Evolutionary conservation across 768 basidiomycete species (phyloP), one percentile per base, ranked within the genome.

Genomic region (Cyclocybe cylindracea): DNA sequence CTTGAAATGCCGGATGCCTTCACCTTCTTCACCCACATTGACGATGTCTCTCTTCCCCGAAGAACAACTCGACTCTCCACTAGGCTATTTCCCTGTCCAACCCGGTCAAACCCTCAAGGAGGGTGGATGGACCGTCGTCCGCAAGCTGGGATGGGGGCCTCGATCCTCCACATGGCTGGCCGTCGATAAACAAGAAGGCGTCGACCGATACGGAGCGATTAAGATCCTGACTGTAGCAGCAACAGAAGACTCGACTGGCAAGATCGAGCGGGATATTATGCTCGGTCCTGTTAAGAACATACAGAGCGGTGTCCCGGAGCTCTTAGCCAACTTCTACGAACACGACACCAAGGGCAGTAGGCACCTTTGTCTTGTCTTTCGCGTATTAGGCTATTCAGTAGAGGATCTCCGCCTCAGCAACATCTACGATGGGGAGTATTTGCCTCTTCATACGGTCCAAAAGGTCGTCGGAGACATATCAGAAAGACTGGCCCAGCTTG

Each of bases 131-230:
- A 57, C 68, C 29, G 70, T 81, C 47, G 72, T 80, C 32, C 62
- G 80, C 39, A 82, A 83, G 61, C 62, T 83, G 24, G 80, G 81
- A 10, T 78, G 72, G 74, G 76, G 76, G 5, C 68, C 70, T 44
- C 75, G 71, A 55, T 74, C 73, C 3, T 77, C 72, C 1, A 71
- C 71, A 8, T 74, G 74, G 74, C 61, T 72, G 13, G 70, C 58
- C 14, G 48, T 62, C 38, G 63, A 69, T 16, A 46, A 56, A 10
- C 16, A 53, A 24, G 24, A 24, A 24, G 24, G 24, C 24, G 24
- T 24, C 16, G 39, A 41, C 5, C 19, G 33, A 38, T 34, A 45
- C n/a, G 13, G 36, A 11, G 55, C 51, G 9, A 32, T 56, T 14
- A 56, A 56, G 40, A 53, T 56, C 16, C 53, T 56, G 10, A 56